These are phyloP conservation scores for Paraphoma sp. DNA, from an alignment of 2,329 filamentous ascomycete genomes.

Conservation along the genomic window DNA sequence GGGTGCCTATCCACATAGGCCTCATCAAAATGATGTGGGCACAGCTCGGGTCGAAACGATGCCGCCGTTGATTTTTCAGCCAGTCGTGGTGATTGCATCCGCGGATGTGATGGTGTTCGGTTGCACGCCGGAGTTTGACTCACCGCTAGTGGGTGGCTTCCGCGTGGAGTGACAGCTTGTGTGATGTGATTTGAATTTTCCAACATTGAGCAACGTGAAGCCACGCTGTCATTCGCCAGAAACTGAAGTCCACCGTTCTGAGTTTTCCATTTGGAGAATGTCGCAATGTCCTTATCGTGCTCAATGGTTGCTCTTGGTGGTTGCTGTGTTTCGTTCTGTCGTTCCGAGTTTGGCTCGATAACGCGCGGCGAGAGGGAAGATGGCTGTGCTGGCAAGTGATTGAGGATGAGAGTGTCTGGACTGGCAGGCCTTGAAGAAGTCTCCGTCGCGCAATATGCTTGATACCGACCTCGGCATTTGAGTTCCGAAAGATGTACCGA, in stretches of 20 bases:
- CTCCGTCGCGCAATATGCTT: conserved; percentile 30
- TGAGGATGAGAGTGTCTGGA: conserved; percentile 15
- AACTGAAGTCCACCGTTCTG: conserved; percentile 4
- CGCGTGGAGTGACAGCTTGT: conserved; percentile 19
- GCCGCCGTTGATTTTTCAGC: neutral
- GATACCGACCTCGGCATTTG: conserved; percentile 9
- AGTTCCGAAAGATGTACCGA: neutral
- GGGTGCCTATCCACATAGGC: conserved; percentile 9
- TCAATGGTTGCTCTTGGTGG: conserved; percentile 1
- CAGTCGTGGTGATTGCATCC: conserved; percentile 16
- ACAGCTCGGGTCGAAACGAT: neutral
- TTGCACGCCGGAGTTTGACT: conserved; percentile 14
- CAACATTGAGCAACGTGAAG: neutral
- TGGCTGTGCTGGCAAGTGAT: conserved; percentile 1
- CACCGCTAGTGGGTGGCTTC: conserved; percentile 11
- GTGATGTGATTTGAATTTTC: conserved; percentile 17
- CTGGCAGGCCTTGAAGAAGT: conserved; percentile 22
- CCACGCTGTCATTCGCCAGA: neutral
- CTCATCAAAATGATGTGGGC: neutral
- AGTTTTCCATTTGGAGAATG: conserved; percentile 1
- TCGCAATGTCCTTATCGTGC: neutral
- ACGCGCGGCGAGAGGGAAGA: neutral
- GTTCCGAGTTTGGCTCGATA: neutral
- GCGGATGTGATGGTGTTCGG: conserved; percentile 18
- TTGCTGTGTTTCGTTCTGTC: neutral